phyloP scores from a whole-genome alignment of 2,329 filamentous ascomycete species.

The Neonectria hederae region DNA sequence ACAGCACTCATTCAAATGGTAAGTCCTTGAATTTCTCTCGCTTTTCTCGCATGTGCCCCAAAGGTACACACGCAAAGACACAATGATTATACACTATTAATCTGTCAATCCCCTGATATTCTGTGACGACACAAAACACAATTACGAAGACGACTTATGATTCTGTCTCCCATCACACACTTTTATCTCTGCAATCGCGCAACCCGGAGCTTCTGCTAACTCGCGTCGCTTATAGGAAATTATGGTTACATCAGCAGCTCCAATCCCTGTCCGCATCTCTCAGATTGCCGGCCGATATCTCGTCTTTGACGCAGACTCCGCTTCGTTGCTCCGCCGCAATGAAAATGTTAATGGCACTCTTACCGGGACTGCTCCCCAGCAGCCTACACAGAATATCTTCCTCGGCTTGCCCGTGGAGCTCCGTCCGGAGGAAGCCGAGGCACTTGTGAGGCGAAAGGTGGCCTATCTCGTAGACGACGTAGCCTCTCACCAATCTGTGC shows the following conservation, averaged over 20 bases:
- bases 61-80: slow-evolving; percentile 26
- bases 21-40: slow-evolving; percentile 24
- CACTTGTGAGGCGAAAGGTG: slow-evolving; percentile 79
- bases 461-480: slow-evolving; percentile 86
- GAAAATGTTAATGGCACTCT: slow-evolving; percentile 89
- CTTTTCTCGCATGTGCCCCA: slow-evolving; percentile 2
- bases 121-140: slow-evolving; percentile 55
- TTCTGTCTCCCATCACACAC: slow-evolving; percentile 28
- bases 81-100: slow-evolving; percentile 63
- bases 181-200: slow-evolving; percentile 12
- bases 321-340: slow-evolving; percentile 78
- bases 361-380: slow-evolving; percentile 88
- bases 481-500: slow-evolving; percentile 71
- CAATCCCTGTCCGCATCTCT: slow-evolving; percentile 76
- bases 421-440: slow-evolving; percentile 86
- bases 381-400: slow-evolving; percentile 95
- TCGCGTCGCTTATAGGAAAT: slow-evolving; percentile 28
- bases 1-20: slow-evolving; percentile 32
- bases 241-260: slow-evolving; percentile 34
- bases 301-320: slow-evolving; percentile 85
- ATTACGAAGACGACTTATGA: slow-evolving; percentile 59
- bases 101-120: slow-evolving; percentile 70
- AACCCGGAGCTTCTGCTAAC: slow-evolving; percentile 32
- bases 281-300: slow-evolving; percentile 83
- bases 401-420: slow-evolving; percentile 88